Conservation (phyloP, 2,329 filamentous ascomycete species). For the Clathrospora elynae region DNA sequence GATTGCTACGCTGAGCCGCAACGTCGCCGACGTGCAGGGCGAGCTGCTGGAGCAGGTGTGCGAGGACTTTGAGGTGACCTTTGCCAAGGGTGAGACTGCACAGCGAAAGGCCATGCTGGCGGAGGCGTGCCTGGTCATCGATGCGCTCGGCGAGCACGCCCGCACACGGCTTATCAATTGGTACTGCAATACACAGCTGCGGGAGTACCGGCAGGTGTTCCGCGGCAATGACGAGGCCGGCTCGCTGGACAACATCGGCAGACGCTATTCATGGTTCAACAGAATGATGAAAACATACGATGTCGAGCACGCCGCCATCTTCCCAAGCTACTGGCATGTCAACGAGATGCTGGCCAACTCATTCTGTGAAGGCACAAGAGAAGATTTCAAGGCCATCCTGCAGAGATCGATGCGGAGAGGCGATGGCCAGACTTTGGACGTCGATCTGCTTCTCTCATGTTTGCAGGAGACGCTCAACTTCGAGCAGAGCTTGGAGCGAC, state of each 20-base stretch:
- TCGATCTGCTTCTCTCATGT: slow-evolving; percentile 85
- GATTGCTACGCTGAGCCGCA: slow-evolving; percentile 89
- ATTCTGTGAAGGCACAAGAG: slow-evolving; percentile 93
- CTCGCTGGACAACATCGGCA: slow-evolving; percentile 92
- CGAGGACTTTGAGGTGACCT: slow-evolving; percentile 96
- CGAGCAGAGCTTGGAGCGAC: slow-evolving; percentile 85
- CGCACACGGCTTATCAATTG: slow-evolving; percentile 82
- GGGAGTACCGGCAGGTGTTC: slow-evolving; percentile 95
- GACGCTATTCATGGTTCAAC: slow-evolving; percentile 95
- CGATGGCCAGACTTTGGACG: slow-evolving; percentile 81
- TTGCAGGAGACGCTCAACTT: slow-evolving; percentile 96
- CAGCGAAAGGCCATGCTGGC: slow-evolving; percentile 71
- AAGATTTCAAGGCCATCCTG: slow-evolving; percentile 93
- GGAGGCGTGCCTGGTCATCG: slow-evolving; percentile 92
- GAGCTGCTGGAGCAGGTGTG: slow-evolving; percentile 97
- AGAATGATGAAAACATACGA: slow-evolving; percentile 95
- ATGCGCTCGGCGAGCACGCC: slow-evolving; percentile 88
- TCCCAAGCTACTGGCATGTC: slow-evolving; percentile 85
- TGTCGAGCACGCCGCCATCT: slow-evolving; percentile 86
- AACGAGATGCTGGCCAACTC: slow-evolving; percentile 87
- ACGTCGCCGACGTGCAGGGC: slow-evolving; percentile 89
- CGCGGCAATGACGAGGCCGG: slow-evolving; percentile 95
- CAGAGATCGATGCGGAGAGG: slow-evolving; percentile 81
- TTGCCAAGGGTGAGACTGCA: slow-evolving; percentile 82
- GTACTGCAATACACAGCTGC: slow-evolving; percentile 97